Evolutionary conservation across 257 asterid species (phyloP), one percentile per base, ranked within the genome.

Genomic region (Jaltomata sinuosa): DNA sequence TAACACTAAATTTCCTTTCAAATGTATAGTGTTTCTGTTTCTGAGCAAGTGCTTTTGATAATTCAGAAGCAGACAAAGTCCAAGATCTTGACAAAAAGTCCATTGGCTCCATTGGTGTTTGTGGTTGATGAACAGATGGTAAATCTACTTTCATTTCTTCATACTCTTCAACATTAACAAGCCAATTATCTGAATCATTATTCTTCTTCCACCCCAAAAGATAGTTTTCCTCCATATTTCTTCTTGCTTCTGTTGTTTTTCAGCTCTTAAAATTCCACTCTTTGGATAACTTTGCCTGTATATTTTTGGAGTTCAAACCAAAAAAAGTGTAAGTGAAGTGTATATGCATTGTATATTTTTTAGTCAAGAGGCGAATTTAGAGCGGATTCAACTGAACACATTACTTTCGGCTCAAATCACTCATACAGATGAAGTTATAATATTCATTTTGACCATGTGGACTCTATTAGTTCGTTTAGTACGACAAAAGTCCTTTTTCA

Each of bases 71-170:
- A 45, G 98, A 93, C 64, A 91, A 90, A 32, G 92, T 95, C 98
- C 98, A 95, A 42, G 98, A 95, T 68, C 98, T 93, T 10, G 98
- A 92, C 86, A 95, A 79, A 89, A 95, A 95, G 71, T 93, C 98
- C 93, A 95, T 90, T 0, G 98, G 96, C 89, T 95, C 98, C 25
- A 84, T 85, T 0, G 98, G 98, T 11, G 98, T 95, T 50, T 94
- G 91, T 65, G 98, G 98, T 81, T 93, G 96, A 85, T 94, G 94
- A 10, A 94, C 87, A 36, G 89, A 90, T 5, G 96, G 90, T 14
- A 94, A 64, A 22, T 83, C 88, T 69, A 72, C 86, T 47, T 83
- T 84, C 59, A 61, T 31, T 62, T 91, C 91, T 32, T 85, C 85
- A 47, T 84, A 71, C 1, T 86, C 89, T 34, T 85, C 98, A 19